phyloP scores from a whole-genome alignment of 352 stramenopile genomes.

The Phytophthora nicotianae region DNA sequence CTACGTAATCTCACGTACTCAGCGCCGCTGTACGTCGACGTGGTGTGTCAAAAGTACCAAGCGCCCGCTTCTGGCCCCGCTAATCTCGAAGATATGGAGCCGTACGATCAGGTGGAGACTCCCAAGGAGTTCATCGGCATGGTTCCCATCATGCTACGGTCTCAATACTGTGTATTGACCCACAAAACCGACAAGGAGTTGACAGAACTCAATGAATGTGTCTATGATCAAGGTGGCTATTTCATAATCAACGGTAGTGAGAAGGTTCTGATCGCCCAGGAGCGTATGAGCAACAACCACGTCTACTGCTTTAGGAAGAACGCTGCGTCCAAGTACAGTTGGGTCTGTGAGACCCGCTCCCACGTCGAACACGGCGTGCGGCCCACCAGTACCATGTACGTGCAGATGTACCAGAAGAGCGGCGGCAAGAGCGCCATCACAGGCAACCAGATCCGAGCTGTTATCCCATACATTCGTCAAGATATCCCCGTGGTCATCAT shows the following conservation, averaged over 20 bases:
- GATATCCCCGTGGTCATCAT: conserved; percentile 99
- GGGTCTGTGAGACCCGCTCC: conserved; percentile 96
- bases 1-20: conserved; percentile 99
- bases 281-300: conserved; percentile 99
- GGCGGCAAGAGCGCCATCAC: conserved; percentile 94
- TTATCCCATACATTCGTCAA: conserved; percentile 98
- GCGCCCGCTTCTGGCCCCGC: conserved; percentile 59
- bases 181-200: conserved; percentile 94
- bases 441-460: conserved; percentile 98
- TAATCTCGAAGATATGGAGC: conserved; percentile 87
- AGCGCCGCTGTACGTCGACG: conserved; percentile 98
- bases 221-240: conserved; percentile 99
- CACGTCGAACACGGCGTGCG: conserved; percentile 96
- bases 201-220: conserved; percentile 97
- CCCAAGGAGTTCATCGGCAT: conserved; percentile 97
- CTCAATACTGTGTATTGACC: conserved; percentile 95
- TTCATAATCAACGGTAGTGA: conserved; percentile 99
- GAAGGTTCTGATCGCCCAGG: conserved; percentile 99
- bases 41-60: conserved; percentile 94
- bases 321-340: conserved; percentile 95
- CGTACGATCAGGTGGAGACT: conserved; percentile 87
- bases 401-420: conserved; percentile 99
- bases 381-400: conserved; percentile 97
- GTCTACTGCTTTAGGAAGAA: conserved; percentile 99
- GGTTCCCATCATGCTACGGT: conserved; percentile 98